Evolutionary conservation across 495 filamentous ascomycete species (phyloP).

Genomic region (Aspergillus asperescens): DNA sequence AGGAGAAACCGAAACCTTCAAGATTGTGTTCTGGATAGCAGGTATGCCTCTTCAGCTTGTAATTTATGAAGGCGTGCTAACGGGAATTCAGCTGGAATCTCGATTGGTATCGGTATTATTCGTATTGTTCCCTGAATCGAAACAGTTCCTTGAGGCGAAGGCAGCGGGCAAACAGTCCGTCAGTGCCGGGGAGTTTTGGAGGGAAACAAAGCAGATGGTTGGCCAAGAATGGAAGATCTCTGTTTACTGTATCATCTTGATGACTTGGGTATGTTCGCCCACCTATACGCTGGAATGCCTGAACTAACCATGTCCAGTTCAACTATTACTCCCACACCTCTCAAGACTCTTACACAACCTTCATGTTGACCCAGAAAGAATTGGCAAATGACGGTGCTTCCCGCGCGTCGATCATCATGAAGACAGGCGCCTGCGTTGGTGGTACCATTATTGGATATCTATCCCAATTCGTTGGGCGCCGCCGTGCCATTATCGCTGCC

Average conservation of each 20-base stretch:
- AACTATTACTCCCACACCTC: conserved; percentile 61
- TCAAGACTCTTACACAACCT: conserved; percentile 74
- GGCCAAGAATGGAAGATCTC: conserved; percentile 64
- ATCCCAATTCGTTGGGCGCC: conserved; percentile 66
- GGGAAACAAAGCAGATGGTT: conserved; percentile 57
- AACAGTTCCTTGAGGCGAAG: conserved; percentile 63
- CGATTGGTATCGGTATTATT: conserved; percentile 57
- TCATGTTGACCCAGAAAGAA: conserved; percentile 61
- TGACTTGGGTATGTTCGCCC: conserved; percentile 51
- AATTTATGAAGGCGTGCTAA: neutral
- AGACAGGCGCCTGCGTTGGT: conserved; percentile 67
- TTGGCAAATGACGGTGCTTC: conserved; percentile 54
- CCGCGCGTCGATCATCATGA: conserved; percentile 68
- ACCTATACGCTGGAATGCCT: neutral
- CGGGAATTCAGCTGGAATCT: conserved; percentile 47
- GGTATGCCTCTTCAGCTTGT: conserved; percentile 13
- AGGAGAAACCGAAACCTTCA: conserved; percentile 51
- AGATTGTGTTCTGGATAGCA: conserved; percentile 59
- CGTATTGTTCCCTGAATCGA: conserved; percentile 66
- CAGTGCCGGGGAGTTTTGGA: conserved; percentile 52
- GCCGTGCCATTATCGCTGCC: conserved; percentile 57
- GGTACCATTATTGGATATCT: conserved; percentile 67
- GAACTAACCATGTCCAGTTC: conserved; percentile 22
- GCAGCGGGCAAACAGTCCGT: conserved; percentile 44
- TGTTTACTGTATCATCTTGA: conserved; percentile 64